Evolutionary conservation across 352 stramenopile species (phyloP).

Genomic region (Phytopythium vexans): DNA sequence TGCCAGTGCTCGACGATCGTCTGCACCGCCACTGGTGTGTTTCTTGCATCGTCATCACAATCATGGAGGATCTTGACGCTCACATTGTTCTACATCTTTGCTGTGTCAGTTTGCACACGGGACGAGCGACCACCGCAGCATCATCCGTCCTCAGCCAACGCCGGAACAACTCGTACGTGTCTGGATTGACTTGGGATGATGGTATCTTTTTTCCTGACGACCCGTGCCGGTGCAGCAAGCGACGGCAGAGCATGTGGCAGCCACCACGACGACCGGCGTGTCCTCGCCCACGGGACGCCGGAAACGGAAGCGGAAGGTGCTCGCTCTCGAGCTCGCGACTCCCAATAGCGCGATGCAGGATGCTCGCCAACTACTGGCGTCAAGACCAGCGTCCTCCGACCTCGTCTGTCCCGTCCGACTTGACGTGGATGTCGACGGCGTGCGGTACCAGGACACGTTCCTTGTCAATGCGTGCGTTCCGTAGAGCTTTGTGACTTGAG

Average conservation of each 20-base stretch:
- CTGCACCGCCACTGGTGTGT: conserved; percentile 33
- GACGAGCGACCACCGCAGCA: conserved; percentile 27
- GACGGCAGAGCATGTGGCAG: conserved; percentile 5
- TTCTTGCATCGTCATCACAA: not conserved
- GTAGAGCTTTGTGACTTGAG: not conserved
- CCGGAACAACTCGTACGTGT: conserved; percentile 25
- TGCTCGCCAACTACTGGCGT: conserved; percentile 8
- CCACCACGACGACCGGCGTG: not conserved
- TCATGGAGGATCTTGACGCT: no score
- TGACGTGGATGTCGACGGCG: conserved; percentile 70
- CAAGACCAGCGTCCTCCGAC: conserved; percentile 22
- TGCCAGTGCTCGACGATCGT: conserved; percentile 33
- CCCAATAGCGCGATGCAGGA: conserved; percentile 9
- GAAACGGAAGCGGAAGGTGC: conserved; percentile 62
- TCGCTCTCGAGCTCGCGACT: conserved; percentile 34
- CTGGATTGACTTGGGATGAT: not conserved
- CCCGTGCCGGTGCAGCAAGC: conserved; percentile 14
- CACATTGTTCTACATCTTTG: not conserved
- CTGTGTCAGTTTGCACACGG: conserved; percentile 33
- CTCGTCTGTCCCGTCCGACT: conserved; percentile 72
- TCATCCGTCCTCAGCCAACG: conserved; percentile 33
- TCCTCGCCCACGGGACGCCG: conserved; percentile 6
- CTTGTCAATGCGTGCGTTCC: conserved; percentile 54
- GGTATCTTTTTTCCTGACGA: not conserved
- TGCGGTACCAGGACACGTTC: conserved; percentile 77